Evolutionary conservation across 2,329 filamentous ascomycete genomes (phyloP).

Genomic region (Talaromyces pinophilus): DNA sequence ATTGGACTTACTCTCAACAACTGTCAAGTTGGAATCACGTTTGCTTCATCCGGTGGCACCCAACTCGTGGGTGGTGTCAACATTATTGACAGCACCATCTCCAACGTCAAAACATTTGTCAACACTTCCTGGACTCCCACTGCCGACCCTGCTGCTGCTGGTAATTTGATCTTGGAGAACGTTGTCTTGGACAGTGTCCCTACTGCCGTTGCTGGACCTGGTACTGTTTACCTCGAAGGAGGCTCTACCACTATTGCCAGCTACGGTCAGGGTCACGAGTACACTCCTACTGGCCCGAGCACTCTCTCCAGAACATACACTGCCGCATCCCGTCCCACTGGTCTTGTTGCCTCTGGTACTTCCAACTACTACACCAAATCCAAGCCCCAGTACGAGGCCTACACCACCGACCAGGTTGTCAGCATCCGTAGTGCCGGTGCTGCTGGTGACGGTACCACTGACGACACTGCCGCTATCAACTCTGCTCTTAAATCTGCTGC

Average conservation of each 20-base stretch:
- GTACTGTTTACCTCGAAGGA: conserved; percentile 35
- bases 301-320: conserved; percentile 49
- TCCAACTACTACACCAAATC: conserved; percentile 49
- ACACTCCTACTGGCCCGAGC: conserved; percentile 47
- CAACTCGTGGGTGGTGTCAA: conserved; percentile 58
- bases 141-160: conserved; percentile 48
- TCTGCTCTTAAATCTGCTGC: conserved; percentile 61
- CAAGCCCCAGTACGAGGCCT: conserved; percentile 57
- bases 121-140: conserved; percentile 46
- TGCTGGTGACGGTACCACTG: conserved; percentile 64
- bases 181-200: conserved; percentile 54
- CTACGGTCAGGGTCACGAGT: conserved; percentile 49
- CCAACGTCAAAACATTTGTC: conserved; percentile 53
- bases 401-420: conserved; percentile 42
- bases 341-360: conserved; percentile 44
- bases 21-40: conserved; percentile 55
- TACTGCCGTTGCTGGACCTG: conserved; percentile 45
- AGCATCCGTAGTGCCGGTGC: conserved; percentile 48
- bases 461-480: conserved; percentile 91
- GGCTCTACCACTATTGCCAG: conserved; percentile 41
- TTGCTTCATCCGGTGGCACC: conserved; percentile 44
- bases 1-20: conserved; percentile 55
- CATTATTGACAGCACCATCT: conserved; percentile 58
- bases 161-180: conserved; percentile 58
- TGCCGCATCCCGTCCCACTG: conserved; percentile 46